Conservation (phyloP, 2,329 filamentous ascomycete genomes). For the Verticillium zaregamsianum region DNA sequence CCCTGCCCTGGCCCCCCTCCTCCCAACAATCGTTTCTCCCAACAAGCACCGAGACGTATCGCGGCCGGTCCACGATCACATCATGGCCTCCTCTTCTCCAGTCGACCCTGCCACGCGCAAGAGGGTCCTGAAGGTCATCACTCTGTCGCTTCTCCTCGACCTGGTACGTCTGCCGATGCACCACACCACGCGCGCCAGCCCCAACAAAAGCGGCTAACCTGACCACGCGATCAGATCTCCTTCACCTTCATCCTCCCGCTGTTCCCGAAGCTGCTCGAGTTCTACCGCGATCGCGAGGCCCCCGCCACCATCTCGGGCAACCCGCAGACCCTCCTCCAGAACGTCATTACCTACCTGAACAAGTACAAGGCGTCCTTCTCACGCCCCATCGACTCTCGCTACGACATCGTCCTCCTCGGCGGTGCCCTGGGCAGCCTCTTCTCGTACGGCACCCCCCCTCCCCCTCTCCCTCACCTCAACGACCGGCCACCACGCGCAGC, state of each 20-base stretch:
- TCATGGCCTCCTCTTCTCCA: slow-evolving; percentile 17
- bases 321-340: slow-evolving; percentile 66
- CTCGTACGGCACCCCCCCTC: slow-evolving; percentile 40
- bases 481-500: not conserved
- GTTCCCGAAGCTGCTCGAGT: slow-evolving; percentile 91
- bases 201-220: not conserved
- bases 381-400: slow-evolving; percentile 88
- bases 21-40: not conserved
- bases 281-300: slow-evolving; percentile 84
- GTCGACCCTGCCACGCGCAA: slow-evolving; percentile 61
- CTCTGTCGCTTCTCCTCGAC: slow-evolving; percentile 84
- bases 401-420: slow-evolving; percentile 93
- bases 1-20: not conserved
- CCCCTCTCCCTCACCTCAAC: not conserved
- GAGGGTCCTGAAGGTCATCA: slow-evolving; percentile 80
- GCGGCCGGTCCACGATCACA: slow-evolving; percentile 10
- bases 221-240: slow-evolving; percentile 62
- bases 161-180: slow-evolving; percentile 54
- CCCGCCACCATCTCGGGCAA: slow-evolving; percentile 38
- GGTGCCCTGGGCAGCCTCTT: slow-evolving; percentile 93
- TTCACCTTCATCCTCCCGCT: slow-evolving; percentile 98
- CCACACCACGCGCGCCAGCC: slow-evolving; percentile 1
- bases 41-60: not conserved
- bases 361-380: slow-evolving; percentile 92
- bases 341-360: slow-evolving; percentile 79